phyloP scores from a whole-genome alignment of 495 filamentous ascomycete species.

The Hypoxylon intermedium region DNA sequence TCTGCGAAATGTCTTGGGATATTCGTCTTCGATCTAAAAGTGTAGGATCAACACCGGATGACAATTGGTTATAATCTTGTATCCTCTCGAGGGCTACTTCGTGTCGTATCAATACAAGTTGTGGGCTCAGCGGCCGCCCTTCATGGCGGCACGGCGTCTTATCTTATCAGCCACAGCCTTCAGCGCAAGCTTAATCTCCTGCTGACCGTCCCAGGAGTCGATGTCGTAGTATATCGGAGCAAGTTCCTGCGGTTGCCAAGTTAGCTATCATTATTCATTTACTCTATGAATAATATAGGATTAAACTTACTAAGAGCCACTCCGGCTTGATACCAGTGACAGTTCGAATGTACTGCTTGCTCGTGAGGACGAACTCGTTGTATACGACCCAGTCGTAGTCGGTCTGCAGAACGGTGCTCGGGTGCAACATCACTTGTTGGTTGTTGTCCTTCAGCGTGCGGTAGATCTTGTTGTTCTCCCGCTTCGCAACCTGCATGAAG shows the following conservation, averaged over 20 bases:
- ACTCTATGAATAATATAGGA: neutral
- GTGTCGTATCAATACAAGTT: neutral
- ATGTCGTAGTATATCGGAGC: constrained; percentile 92
- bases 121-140: constrained; percentile 44
- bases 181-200: constrained; percentile 81
- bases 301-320: constrained; percentile 83
- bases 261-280: constrained; percentile 10
- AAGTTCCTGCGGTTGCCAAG: constrained; percentile 66
- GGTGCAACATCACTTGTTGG: constrained; percentile 84
- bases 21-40: too few relatives aligned
- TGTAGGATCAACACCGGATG: too few relatives aligned
- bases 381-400: constrained; percentile 98
- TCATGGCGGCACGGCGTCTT: constrained; percentile 73
- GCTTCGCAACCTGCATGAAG: constrained; percentile 99
- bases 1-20: too few relatives aligned
- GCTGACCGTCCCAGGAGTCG: constrained; percentile 75
- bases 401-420: constrained; percentile 81
- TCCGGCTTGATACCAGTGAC: constrained; percentile 73
- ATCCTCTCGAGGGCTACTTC: neutral
- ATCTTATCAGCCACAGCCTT: constrained; percentile 77
- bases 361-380: constrained; percentile 97
- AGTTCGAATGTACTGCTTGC: constrained; percentile 86
- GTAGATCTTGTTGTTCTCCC: constrained; percentile 83
- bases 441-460: constrained; percentile 92
- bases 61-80: neutral